Percentiles rank a stretch among this genome's conserved stretches.
Conservation (phyloP, 148 eudicot species). For the Rhododendron molle region DNA sequence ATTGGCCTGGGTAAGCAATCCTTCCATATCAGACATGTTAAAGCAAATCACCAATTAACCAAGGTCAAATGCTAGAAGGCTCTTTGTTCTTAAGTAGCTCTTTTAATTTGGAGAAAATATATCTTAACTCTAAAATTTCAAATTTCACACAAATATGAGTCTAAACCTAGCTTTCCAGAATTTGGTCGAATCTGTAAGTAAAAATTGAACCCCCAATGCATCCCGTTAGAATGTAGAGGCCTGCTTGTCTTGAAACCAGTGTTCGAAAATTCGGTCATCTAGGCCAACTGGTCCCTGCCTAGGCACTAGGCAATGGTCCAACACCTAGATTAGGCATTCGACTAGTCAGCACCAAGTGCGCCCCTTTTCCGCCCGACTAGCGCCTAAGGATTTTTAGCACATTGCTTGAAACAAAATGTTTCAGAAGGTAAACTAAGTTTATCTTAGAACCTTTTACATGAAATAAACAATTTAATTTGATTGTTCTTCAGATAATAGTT, state of each 20-base stretch:
- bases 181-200: neutral
- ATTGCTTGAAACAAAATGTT: neutral
- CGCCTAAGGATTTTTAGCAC: neutral
- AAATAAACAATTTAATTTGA: neutral
- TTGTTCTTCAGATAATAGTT: neutral
- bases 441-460: neutral
- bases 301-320: too few relatives aligned
- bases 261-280: neutral
- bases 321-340: too few relatives aligned
- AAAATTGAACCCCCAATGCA: neutral
- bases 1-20: constrained; percentile 57
- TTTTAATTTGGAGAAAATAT: neutral
- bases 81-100: neutral
- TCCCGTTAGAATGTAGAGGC: neutral
- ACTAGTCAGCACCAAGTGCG: too few relatives aligned
- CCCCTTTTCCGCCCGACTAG: too few relatives aligned
- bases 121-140: neutral
- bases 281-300: neutral
- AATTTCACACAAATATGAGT: neutral
- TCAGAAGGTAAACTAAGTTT: neutral
- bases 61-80: neutral
- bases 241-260: neutral
- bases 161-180: neutral
- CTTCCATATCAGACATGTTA: constrained; percentile 1
- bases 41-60: neutral